phyloP scores from a whole-genome alignment of 805 yeast genomes.

The Pichia membranifaciens region DNA sequence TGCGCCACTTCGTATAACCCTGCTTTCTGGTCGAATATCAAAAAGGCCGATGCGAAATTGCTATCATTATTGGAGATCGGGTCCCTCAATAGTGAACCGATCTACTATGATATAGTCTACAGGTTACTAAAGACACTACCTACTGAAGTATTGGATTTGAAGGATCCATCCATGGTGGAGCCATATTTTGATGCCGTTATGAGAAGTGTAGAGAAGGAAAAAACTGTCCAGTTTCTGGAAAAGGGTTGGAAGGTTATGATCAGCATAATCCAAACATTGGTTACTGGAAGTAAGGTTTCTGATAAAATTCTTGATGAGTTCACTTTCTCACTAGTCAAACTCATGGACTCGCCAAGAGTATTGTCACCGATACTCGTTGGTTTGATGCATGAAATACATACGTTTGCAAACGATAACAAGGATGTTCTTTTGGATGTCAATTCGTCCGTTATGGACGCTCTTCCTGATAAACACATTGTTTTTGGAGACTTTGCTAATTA shows the following conservation, averaged over 20 bases:
- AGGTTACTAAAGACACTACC: constrained; percentile 21
- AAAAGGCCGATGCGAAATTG: constrained; percentile 41
- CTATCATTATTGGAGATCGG: constrained; percentile 46
- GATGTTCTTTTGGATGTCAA: constrained; percentile 22
- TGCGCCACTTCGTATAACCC: constrained; percentile 40
- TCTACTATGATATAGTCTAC: constrained; percentile 36
- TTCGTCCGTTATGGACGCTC: constrained; percentile 19
- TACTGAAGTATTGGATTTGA: constrained; percentile 14
- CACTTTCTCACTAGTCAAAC: constrained; percentile 12
- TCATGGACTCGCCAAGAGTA: constrained; percentile 18
- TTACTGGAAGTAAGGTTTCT: constrained; percentile 2
- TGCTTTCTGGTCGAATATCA: constrained; percentile 48
- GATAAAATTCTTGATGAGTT: constrained; percentile 12
- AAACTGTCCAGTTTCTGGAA: constrained; percentile 16
- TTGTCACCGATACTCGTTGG: constrained; percentile 12
- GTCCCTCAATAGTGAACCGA: constrained; percentile 45
- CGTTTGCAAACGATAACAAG: constrained; percentile 15
- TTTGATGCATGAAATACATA: constrained; percentile 12
- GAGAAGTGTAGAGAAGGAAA: constrained; percentile 22
- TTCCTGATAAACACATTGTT: constrained; percentile 20
- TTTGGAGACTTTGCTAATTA: constrained; percentile 13
- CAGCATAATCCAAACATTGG: constrained; percentile 8
- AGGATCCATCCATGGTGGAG: constrained; percentile 6
- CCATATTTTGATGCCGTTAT: constrained; percentile 17
- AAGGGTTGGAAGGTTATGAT: constrained; percentile 27